Base-by-base conservation (phyloP, 352 stramenopile species). In the Globisporangium acanthophoron region DNA sequence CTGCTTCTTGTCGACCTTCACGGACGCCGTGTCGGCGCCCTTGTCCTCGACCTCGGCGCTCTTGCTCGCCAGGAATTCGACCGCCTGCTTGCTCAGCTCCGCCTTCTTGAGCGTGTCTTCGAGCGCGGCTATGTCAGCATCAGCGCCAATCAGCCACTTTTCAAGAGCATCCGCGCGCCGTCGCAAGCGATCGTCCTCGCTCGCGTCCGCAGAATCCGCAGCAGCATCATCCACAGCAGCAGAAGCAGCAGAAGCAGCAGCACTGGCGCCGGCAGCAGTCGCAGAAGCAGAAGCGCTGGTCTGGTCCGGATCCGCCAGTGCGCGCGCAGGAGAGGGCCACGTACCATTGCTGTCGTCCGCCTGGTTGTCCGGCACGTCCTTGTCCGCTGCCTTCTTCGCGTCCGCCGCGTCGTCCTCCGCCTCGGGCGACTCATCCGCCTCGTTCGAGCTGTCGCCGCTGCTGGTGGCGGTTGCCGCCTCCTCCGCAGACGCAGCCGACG, bases 31-130 rank as follows among this genome's bases (percentile, higher is more conserved):
- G 1, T 20, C 24, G 0, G 24, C 48, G 37, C 12, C 53, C 7
- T 21, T 35, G 0, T n/a, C 16, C 39, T 61, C 45, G 1, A 12
- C 15, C 27, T 56, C 45, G 0, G n/a, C 45, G 21, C 40, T 37
- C 43, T 71, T 57, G 16, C 59, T 52, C n/a, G 58, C 59, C 2
- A 82, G 62, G 33, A 63, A 79, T 35, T 58, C 59, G 16, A 66
- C 54, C 20, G 71, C 65, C 29, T 71, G 58, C 46, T 78, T 75
- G 0, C 70, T 80, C 52, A 61, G 71, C 49, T 73, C 61, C 1
- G 78, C 62, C 54, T 76, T 71, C 47, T 52, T 51, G 44, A 79
- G 60, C 20, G 76, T 55, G 20, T 48, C 66, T 61, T 82, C 73
- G 5, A 85, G 35, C 29, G 54, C 65, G 46, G 65, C 50, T 27